Conservation (phyloP, 441 rosid genomes). For the Syzygium syzygioides region DNA sequence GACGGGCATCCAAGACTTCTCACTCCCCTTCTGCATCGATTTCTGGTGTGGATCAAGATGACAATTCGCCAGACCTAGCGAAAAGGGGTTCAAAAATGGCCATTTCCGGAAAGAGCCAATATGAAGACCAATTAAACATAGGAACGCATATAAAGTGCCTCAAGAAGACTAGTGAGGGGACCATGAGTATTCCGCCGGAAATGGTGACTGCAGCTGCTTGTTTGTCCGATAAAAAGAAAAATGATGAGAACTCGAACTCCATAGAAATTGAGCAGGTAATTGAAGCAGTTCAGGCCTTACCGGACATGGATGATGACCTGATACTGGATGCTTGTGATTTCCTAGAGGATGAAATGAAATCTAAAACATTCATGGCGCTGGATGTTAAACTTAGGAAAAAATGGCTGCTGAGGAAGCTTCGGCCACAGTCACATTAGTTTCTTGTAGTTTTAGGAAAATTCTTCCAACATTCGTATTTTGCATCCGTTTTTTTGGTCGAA, state of each 20-base stretch:
- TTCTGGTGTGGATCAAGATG: constrained; percentile 39
- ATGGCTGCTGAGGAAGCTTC: constrained; percentile 76
- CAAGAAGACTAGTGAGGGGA: constrained; percentile 25
- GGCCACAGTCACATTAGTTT: constrained; percentile 17
- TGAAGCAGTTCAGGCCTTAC: constrained; percentile 60
- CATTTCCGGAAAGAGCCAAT: constrained; percentile 31
- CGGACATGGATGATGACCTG: constrained; percentile 83
- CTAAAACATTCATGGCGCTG: constrained; percentile 71
- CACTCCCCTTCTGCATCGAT: constrained; percentile 28
- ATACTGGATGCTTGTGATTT: constrained; percentile 83
- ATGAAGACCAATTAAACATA: constrained; percentile 20
- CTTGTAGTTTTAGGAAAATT: not conserved
- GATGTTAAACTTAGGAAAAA: constrained; percentile 66
- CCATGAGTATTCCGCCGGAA: constrained; percentile 17
- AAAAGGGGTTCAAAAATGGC: constrained; percentile 13
- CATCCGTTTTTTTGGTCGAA: not conserved
- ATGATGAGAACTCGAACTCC: constrained; percentile 18
- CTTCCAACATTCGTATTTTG: not conserved
- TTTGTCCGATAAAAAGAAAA: constrained; percentile 20
- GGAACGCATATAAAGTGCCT: constrained; percentile 31
- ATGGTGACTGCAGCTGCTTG: constrained; percentile 31
- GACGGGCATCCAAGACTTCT: constrained; percentile 15
- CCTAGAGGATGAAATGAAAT: constrained; percentile 70
- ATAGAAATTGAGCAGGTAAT: constrained; percentile 49
- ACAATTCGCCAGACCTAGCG: constrained; percentile 16